phyloP scores from a whole-genome alignment of 2,329 filamentous ascomycete genomes.

The Aspergillus sp. region DNA sequence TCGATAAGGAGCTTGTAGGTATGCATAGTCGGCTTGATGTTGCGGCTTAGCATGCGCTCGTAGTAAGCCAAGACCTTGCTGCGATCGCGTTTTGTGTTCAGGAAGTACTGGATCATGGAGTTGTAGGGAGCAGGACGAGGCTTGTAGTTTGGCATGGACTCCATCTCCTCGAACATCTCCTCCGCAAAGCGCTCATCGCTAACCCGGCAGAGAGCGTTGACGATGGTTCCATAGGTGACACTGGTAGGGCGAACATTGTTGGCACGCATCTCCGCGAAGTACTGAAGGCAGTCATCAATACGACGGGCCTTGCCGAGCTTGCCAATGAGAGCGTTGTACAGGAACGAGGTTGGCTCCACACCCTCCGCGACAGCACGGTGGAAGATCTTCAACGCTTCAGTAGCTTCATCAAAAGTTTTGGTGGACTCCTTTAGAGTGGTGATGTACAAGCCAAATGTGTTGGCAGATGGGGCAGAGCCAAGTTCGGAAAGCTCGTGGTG shows the following conservation, averaged over 20 bases:
- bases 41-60: slow-evolving; percentile 84
- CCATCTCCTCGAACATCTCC: slow-evolving; percentile 98
- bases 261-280: slow-evolving; percentile 95
- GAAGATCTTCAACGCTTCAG: slow-evolving; percentile 96
- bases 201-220: slow-evolving; percentile 95
- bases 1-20: slow-evolving; percentile 98
- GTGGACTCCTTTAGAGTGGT: slow-evolving; percentile 97
- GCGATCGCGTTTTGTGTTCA: slow-evolving; percentile 95
- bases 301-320: slow-evolving; percentile 97
- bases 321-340: slow-evolving; percentile 97
- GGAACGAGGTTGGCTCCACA: slow-evolving; percentile 91
- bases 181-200: slow-evolving; percentile 98
- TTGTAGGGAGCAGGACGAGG: slow-evolving; percentile 96
- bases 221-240: slow-evolving; percentile 96
- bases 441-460: slow-evolving; percentile 98
- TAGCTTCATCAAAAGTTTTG: slow-evolving; percentile 96
- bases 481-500: slow-evolving; percentile 90
- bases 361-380: slow-evolving; percentile 89
- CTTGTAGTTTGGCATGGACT: slow-evolving; percentile 98
- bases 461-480: slow-evolving; percentile 87
- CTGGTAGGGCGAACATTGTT: slow-evolving; percentile 92
- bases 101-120: slow-evolving; percentile 99
- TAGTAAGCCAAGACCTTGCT: slow-evolving; percentile 92
- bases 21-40: slow-evolving; percentile 88
- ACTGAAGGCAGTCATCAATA: slow-evolving; percentile 96